Evolutionary conservation across 2,329 filamentous ascomycete species (phyloP).

Genomic region (Fusarium multiceps): DNA sequence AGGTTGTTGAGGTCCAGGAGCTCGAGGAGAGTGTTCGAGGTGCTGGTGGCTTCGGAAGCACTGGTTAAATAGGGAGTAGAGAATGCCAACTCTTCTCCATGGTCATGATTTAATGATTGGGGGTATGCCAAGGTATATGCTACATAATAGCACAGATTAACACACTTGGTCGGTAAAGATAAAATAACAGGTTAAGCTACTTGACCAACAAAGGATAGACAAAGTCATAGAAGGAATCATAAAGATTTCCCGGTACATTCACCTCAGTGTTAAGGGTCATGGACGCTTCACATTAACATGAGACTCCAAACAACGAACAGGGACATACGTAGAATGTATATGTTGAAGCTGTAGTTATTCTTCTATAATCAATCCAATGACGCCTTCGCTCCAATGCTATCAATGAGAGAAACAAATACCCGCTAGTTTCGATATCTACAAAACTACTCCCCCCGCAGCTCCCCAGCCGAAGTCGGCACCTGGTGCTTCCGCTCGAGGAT

Average conservation of each 20-base stretch:
- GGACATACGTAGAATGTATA: background rate
- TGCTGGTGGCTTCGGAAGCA: slow-evolving; percentile 91
- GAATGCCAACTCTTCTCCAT: slow-evolving; percentile 2
- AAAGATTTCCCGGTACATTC: background rate
- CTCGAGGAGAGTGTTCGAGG: slow-evolving; percentile 92
- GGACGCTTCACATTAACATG: background rate
- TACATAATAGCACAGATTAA: background rate
- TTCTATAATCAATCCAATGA: slow-evolving; percentile 42
- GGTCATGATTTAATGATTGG: slow-evolving; percentile 30
- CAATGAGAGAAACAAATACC: slow-evolving; percentile 37
- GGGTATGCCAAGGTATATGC: background rate
- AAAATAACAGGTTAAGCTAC: background rate
- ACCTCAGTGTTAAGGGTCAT: background rate
- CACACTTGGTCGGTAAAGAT: background rate
- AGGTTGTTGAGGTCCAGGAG: slow-evolving; percentile 88
- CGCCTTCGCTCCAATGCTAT: slow-evolving; percentile 47
- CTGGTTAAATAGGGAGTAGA: slow-evolving; percentile 60
- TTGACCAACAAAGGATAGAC: background rate
- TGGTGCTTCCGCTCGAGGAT: slow-evolving; percentile 40
- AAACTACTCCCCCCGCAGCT: slow-evolving; percentile 52
- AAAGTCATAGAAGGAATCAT: background rate
- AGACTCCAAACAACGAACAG: background rate
- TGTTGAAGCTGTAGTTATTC: background rate
- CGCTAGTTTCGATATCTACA: slow-evolving; percentile 40
- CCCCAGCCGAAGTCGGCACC: slow-evolving; percentile 52